These are phyloP conservation scores for Intubia oerlemansii DNA, from an alignment of 2,329 filamentous ascomycete species.

Conservation along the genomic window DNA sequence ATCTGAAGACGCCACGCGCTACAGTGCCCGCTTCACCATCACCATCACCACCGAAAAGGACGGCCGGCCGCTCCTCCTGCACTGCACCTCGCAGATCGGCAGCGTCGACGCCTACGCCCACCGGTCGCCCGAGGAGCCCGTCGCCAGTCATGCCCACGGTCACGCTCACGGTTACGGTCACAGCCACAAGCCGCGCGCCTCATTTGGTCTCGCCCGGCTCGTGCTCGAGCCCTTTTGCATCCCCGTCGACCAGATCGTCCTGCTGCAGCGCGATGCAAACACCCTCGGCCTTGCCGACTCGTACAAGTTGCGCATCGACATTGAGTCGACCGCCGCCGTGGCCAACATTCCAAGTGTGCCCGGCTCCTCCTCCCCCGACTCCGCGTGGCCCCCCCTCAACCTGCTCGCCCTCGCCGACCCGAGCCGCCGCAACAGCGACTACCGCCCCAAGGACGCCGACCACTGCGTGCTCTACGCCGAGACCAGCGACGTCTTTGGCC, in stretches of 20 bases:
- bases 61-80: conserved; percentile 20
- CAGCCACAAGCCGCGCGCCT: no score
- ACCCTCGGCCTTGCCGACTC: conserved; percentile 24
- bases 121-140: no score
- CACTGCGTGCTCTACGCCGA: conserved; percentile 17
- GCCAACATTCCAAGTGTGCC: no score
- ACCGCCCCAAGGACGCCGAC: conserved; percentile 3
- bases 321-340: conserved; percentile 27
- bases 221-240: conserved; percentile 29
- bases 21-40: conserved; percentile 21
- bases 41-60: conserved; percentile 17
- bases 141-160: no score
- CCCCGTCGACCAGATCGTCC: conserved; percentile 25
- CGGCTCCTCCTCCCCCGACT: conserved; percentile 13
- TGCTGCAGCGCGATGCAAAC: conserved; percentile 24
- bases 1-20: conserved; percentile 14
- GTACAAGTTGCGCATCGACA: conserved; percentile 28
- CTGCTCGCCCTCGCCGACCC: conserved; percentile 12
- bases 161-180: no score
- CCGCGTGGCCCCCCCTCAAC: conserved; percentile 30
- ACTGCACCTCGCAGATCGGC: conserved; percentile 33
- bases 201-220: no score
- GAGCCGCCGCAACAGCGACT: conserved; percentile 1
- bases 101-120: conserved; percentile 18
- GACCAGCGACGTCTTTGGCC: conserved; percentile 20